Percentiles rank a stretch among this genome's conserved stretches.
Conservation (phyloP, 306 rosid species). For the Cucumis hystrix region DNA sequence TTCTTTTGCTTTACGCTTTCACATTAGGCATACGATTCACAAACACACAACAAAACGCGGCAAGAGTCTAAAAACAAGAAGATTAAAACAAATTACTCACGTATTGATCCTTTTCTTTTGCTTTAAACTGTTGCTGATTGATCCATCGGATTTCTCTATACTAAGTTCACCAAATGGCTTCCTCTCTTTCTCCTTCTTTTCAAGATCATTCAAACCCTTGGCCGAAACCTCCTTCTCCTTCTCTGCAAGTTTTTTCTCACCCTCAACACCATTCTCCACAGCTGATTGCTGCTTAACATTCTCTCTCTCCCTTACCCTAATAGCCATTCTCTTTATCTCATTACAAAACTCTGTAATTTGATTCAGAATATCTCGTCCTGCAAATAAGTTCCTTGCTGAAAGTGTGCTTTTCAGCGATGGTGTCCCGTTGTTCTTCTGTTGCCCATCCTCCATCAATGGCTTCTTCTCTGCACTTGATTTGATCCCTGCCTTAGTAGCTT, state of each 20-base stretch:
- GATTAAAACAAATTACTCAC: slow-evolving; percentile 25
- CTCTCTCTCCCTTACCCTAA: slow-evolving; percentile 48
- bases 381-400: slow-evolving; percentile 64
- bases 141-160: slow-evolving; percentile 22
- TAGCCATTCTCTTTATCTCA: slow-evolving; percentile 73
- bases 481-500: slow-evolving; percentile 38
- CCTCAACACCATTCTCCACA: slow-evolving; percentile 16
- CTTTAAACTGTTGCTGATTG: slow-evolving; percentile 18
- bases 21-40: not conserved
- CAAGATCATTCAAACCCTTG: slow-evolving; percentile 25
- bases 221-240: slow-evolving; percentile 13
- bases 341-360: slow-evolving; percentile 83
- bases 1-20: too few relatives aligned
- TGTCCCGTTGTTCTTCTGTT: slow-evolving; percentile 15
- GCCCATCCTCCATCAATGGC: slow-evolving; percentile 17
- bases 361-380: slow-evolving; percentile 60
- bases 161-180: slow-evolving; percentile 43
- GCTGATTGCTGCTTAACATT: slow-evolving; percentile 21
- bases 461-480: slow-evolving; percentile 73
- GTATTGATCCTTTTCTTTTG: slow-evolving; percentile 38
- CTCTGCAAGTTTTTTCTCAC: slow-evolving; percentile 15
- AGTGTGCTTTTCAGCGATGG: slow-evolving; percentile 63
- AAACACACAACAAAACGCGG: not conserved
- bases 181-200: slow-evolving; percentile 37
- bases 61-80: not conserved